Percentiles rank a stretch among this genome's conserved stretches.
phyloP scores from a whole-genome alignment of 1,284 basidiomycete genomes.

The Kalmanozyma brasiliensis region DNA sequence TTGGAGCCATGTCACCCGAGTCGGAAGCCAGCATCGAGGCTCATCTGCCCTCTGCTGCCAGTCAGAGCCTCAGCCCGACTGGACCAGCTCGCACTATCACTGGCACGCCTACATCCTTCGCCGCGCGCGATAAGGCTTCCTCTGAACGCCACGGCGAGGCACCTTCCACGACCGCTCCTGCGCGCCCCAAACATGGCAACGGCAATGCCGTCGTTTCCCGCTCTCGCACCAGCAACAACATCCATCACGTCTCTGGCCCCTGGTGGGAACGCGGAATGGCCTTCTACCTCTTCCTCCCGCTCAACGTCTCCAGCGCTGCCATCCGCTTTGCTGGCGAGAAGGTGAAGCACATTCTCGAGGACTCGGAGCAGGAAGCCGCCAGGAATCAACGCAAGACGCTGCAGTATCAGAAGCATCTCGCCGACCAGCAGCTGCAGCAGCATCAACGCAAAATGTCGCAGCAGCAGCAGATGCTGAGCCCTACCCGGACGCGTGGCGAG shows the following conservation, averaged over 20 bases:
- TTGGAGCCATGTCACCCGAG: constrained; percentile 21
- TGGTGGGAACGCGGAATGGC: constrained; percentile 51
- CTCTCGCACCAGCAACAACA: constrained; percentile 6
- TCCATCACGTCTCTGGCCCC: constrained; percentile 31
- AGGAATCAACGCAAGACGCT: constrained; percentile 37
- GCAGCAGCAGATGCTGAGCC: constrained; percentile 28
- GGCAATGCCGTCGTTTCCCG: neutral
- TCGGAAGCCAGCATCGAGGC: constrained; percentile 9
- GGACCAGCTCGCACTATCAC: constrained; percentile 12
- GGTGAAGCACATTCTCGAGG: constrained; percentile 35
- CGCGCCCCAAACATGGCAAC: neutral
- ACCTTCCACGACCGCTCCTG: neutral
- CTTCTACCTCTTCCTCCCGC: constrained; percentile 53
- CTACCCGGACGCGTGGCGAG: constrained; percentile 8
- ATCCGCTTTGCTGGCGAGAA: constrained; percentile 49
- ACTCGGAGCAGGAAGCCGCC: constrained; percentile 34
- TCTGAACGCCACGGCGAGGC: constrained; percentile 1
- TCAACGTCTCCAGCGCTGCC: constrained; percentile 48
- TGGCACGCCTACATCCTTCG: too few species aligned
- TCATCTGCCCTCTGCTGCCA: constrained; percentile 7
- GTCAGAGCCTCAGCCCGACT: constrained; percentile 7
- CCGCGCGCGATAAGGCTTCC: constrained; percentile 10
- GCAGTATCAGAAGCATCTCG: constrained; percentile 43
- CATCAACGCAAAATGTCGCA: constrained; percentile 27
- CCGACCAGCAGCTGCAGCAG: constrained; percentile 41